A percentile compares a stretch with the other conserved stretches of the same genome.
Conservation (phyloP, 176 grass and related monocot genomes). For the Phoenix roebelenii region DNA sequence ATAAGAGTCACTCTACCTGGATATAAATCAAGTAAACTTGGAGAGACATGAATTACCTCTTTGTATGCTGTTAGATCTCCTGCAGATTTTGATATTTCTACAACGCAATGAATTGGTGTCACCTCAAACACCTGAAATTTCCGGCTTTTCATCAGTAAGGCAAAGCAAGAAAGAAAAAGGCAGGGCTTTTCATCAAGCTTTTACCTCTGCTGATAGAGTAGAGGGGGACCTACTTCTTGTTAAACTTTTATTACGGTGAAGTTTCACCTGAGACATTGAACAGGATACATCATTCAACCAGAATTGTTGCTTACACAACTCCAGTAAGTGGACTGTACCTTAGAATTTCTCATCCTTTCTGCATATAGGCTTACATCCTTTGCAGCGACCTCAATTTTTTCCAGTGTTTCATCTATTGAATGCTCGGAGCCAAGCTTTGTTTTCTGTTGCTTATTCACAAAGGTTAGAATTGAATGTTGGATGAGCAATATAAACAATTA, state of each 20-base stretch:
- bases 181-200: neutral
- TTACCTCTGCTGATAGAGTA: conserved; percentile 53
- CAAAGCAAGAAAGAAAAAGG: neutral
- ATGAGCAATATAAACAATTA: neutral
- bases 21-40: no score
- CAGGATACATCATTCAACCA: neutral
- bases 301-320: no score
- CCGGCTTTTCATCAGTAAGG: neutral
- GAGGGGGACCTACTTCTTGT: conserved; percentile 37
- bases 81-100: conserved; percentile 46
- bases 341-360: conserved; percentile 37
- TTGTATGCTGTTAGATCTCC: conserved; percentile 56
- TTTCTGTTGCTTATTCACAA: conserved; percentile 30
- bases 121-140: conserved; percentile 49
- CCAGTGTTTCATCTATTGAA: conserved; percentile 49
- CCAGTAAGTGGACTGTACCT: conserved; percentile 20
- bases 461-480: neutral
- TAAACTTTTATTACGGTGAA: conserved; percentile 36
- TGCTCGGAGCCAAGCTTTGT: conserved; percentile 45
- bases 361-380: conserved; percentile 30
- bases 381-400: conserved; percentile 49
- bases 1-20: no score
- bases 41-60: conserved; percentile 19
- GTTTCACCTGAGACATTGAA: conserved; percentile 42
- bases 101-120: conserved; percentile 35